A percentile compares a stretch with the other conserved stretches of the same genome.
These are phyloP conservation scores for Phytopythium vexans DNA, from an alignment of 352 stramenopile genomes.

Conservation along the genomic window DNA sequence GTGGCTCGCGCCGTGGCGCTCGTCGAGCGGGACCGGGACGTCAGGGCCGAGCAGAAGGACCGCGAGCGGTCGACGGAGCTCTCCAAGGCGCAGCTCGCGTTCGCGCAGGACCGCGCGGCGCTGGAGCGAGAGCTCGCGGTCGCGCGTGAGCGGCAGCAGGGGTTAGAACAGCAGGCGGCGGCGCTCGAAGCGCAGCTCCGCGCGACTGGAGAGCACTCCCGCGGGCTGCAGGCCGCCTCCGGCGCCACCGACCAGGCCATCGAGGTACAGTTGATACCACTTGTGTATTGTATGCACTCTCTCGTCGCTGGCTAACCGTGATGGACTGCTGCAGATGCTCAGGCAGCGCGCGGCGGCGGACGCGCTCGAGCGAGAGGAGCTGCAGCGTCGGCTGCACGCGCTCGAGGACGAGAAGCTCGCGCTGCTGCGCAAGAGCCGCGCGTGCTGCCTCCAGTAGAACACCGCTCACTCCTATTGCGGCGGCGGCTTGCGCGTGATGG, in stretches of 20 bases:
- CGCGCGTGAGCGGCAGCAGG: constrained; percentile 26
- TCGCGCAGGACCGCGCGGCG: constrained; percentile 20
- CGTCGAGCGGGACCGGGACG: constrained; percentile 18
- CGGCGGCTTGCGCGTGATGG: constrained; percentile 54
- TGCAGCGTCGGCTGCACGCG: constrained; percentile 39
- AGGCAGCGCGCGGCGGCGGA: constrained; percentile 41
- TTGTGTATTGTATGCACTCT: no score
- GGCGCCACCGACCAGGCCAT: constrained; percentile 41
- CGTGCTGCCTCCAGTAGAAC: constrained; percentile 43
- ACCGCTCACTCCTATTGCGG: not conserved
- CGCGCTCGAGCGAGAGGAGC: constrained; percentile 50
- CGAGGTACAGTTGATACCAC: constrained; percentile 22
- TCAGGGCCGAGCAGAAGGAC: constrained; percentile 22
- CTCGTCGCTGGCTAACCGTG: not conserved
- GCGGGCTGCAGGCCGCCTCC: constrained; percentile 29
- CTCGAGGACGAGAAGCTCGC: constrained; percentile 61
- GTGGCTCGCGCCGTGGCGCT: not conserved
- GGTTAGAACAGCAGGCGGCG: constrained; percentile 20
- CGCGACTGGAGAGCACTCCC: constrained; percentile 23
- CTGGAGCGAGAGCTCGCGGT: constrained; percentile 20
- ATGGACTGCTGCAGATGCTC: constrained; percentile 25
- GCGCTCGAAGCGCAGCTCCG: constrained; percentile 31
- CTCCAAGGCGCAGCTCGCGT: constrained; percentile 12
- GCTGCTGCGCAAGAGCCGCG: constrained; percentile 53
- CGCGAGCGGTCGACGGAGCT: constrained; percentile 20